These are phyloP conservation scores for Pleurotus cornucopiae DNA, from an alignment of 768 basidiomycete genomes.

Conservation along the genomic window DNA sequence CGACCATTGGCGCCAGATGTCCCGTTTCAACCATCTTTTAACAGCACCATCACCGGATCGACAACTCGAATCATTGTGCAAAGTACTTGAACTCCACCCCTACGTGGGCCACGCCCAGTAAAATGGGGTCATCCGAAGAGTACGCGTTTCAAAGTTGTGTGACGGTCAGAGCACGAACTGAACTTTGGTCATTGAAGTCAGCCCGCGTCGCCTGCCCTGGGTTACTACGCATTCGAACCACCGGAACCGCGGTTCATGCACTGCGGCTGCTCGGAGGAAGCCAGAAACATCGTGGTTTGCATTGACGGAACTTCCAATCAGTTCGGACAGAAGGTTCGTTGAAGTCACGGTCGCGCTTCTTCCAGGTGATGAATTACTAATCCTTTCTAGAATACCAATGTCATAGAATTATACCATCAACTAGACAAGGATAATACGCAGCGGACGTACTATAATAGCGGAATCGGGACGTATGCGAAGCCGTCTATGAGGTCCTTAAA, in stretches of 20 bases:
- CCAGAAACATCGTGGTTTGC: constrained; percentile 26
- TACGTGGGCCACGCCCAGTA: too few species aligned
- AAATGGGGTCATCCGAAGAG: too few species aligned
- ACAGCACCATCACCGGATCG: too few species aligned
- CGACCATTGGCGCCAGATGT: too few species aligned
- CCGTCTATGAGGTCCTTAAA: constrained; percentile 13
- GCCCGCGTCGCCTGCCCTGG: too few species aligned
- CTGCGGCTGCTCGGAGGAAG: neutral
- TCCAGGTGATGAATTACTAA: neutral
- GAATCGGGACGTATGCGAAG: constrained; percentile 31
- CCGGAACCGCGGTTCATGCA: neutral
- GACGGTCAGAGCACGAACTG: too few species aligned
- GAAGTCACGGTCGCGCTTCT: neutral
- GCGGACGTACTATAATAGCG: constrained; percentile 37
- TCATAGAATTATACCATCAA: constrained; percentile 33
- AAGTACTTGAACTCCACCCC: too few species aligned
- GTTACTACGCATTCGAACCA: too few species aligned
- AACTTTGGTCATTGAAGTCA: too few species aligned
- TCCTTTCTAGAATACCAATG: constrained; percentile 31
- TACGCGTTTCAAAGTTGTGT: too few species aligned
- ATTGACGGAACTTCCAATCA: constrained; percentile 38
- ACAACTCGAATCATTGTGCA: too few species aligned
- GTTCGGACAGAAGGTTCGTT: constrained; percentile 26
- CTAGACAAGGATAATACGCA: constrained; percentile 28
- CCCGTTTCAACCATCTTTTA: too few species aligned